A percentile compares a stretch with the other conserved stretches of the same genome.
These are phyloP conservation scores for Ceratobasidium sp. DNA, from an alignment of 1,284 basidiomycete genomes.

Conservation along the genomic window DNA sequence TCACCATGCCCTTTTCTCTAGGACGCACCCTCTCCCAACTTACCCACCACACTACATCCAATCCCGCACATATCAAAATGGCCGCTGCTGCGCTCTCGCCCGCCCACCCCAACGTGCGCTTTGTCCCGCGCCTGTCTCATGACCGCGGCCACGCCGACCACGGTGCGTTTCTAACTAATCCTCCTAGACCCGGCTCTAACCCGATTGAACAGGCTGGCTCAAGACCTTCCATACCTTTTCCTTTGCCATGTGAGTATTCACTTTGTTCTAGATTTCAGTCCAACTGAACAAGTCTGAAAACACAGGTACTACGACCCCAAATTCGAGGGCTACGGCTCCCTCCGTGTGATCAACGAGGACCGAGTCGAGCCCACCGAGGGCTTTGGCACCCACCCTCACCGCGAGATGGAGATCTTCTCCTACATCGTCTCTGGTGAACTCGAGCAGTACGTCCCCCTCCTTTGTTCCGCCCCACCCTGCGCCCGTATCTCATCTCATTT, in stretches of 20 bases:
- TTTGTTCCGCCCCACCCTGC: neutral
- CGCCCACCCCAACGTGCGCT: constrained; percentile 25
- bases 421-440: constrained; percentile 85
- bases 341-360: constrained; percentile 91
- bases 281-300: constrained; percentile 15
- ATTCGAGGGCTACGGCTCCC: constrained; percentile 71
- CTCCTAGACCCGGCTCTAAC: neutral
- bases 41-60: constrained; percentile 25
- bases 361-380: constrained; percentile 82
- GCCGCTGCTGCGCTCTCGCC: constrained; percentile 30
- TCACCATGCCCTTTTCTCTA: constrained; percentile 38
- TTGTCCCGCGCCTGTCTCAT: constrained; percentile 35
- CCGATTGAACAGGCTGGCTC: constrained; percentile 71
- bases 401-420: constrained; percentile 92
- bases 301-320: constrained; percentile 72
- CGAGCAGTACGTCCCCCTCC: constrained; percentile 71
- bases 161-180: constrained; percentile 52
- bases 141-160: constrained; percentile 86
- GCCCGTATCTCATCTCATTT: constrained; percentile 35
- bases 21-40: constrained; percentile 28
- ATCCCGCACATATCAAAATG: constrained; percentile 33
- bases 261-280: constrained; percentile 9
- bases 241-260: constrained; percentile 74
- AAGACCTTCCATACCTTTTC: constrained; percentile 92
- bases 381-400: constrained; percentile 88